phyloP scores from a whole-genome alignment of 345 rosid species.

The Passiflora organensis region DNA sequence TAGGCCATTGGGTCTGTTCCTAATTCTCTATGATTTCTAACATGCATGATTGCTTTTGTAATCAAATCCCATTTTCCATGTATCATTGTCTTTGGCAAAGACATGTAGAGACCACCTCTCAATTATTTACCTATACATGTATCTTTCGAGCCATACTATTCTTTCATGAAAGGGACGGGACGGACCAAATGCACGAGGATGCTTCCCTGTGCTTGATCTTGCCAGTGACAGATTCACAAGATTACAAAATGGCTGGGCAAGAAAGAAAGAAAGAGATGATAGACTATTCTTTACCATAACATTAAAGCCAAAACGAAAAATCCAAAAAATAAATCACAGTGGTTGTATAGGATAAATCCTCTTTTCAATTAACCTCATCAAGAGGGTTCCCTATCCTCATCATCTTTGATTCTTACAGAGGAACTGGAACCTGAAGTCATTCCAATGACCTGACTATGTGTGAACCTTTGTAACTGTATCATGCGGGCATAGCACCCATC shows the following conservation, averaged over 20 bases:
- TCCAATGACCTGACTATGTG: conserved; percentile 76
- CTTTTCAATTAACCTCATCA: conserved; percentile 9
- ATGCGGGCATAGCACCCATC: conserved; percentile 86
- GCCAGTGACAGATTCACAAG: conserved; percentile 29
- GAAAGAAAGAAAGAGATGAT: conserved; percentile 30
- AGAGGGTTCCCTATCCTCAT: conserved; percentile 45
- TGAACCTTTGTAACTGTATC: conserved; percentile 95
- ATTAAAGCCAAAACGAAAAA: conserved; percentile 22
- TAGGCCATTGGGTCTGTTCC: neutral
- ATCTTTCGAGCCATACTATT: neutral
- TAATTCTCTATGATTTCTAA: too few relatives aligned
- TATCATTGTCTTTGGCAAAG: too few relatives aligned
- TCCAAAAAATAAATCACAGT: conserved; percentile 26
- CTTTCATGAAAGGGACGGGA: neutral
- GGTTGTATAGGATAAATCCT: conserved; percentile 23
- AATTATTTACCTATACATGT: neutral
- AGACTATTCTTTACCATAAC: conserved; percentile 44
- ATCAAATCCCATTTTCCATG: too few relatives aligned
- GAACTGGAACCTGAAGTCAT: conserved; percentile 80
- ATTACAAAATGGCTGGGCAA: conserved; percentile 20
- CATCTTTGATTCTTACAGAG: conserved; percentile 57
- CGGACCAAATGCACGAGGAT: conserved; percentile 9
- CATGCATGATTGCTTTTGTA: too few relatives aligned
- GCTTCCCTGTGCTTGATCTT: conserved; percentile 21
- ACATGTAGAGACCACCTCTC: neutral